A percentile compares a stretch with the other conserved stretches of the same genome.
Conservation (phyloP, 1,284 basidiomycete genomes). For the Cryptococcus hybrid region DNA sequence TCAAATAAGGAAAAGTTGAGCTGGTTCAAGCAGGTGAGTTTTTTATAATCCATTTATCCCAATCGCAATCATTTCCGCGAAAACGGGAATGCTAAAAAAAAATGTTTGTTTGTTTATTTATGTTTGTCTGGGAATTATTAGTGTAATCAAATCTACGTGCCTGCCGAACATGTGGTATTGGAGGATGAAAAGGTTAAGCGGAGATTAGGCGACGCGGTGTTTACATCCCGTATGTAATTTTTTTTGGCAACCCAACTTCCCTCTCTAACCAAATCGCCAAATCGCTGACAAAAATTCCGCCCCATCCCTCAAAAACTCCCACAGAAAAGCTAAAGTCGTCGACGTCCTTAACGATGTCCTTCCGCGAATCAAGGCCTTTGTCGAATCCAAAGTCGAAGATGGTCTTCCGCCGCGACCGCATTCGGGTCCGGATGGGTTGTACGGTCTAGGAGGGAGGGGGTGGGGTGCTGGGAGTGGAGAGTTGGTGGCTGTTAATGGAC, state of each 20-base stretch:
- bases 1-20: slow-evolving; percentile 30
- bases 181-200: slow-evolving; percentile 39
- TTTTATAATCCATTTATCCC: not conserved
- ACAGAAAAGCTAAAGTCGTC: slow-evolving; percentile 40
- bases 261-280: no score
- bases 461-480: no score
- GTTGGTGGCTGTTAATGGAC: no score
- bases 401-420: no score
- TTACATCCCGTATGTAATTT: not conserved
- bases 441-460: no score
- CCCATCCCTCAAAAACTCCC: not conserved
- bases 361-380: slow-evolving; percentile 41
- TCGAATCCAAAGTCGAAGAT: slow-evolving; percentile 24
- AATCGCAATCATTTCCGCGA: not conserved
- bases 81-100: no score
- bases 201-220: slow-evolving; percentile 33
- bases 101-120: no score
- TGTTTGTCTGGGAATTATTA: not conserved
- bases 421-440: no score
- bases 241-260: not conserved
- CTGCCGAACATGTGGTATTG: slow-evolving; percentile 38
- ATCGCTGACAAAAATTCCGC: not conserved
- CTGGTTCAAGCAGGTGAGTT: slow-evolving; percentile 45
- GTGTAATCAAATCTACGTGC: slow-evolving; percentile 43
- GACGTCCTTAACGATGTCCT: slow-evolving; percentile 43